Evolutionary conservation across 176 grass and related monocot species (phyloP), one percentile per base, ranked within the genome.

Genomic region (Rhynchospora breviuscula): DNA sequence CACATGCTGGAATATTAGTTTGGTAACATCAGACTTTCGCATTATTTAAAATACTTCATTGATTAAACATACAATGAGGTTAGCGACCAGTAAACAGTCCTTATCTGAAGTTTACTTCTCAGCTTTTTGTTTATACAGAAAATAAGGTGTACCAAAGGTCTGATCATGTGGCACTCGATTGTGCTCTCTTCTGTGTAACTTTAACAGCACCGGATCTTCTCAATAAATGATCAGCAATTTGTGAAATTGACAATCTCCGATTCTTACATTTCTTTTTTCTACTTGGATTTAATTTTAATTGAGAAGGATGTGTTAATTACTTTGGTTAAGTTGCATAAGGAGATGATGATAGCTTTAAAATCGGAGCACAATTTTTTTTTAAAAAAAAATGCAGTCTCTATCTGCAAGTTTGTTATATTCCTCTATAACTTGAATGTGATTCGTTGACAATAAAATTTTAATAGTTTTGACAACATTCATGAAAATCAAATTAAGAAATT

Each of bases 51-150:
- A 85, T 74, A 18, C 57, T 15, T 73, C 6, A 61, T 63, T 75
- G 40, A 78, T 77, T 85, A 62, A 85, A 25, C 45, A 18, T n/a
- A 63, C 44, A 57, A 15, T 14, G 25, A 75, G 44, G 52, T 80
- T 54, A 61, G 62, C 54, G 62, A 64, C 78, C 69, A 89, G 87
- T 89, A 81, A 82, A 78, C 6, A 46, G 83, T 89, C 77, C 26
- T 58, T 69, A 82, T 89, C 83, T 60, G 57, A 75, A 45, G 82
- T 63, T 85, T 82, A 85, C 83, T 82, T 81, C 43, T 45, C 70
- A 85, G 70, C 83, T 67, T 85, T 44, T 40, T 18, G 69, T 74
- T 51, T 71, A 63, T 43, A 67, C 40, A 29, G 10, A 54, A 76
- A 76, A 29, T 76, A 53, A 26, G 47, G 19, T 76, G 12, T 76